Evolutionary conservation across 106 monocot genomes (phyloP), one percentile per base, ranked within the genome.

Genomic region (Allium cepa): DNA sequence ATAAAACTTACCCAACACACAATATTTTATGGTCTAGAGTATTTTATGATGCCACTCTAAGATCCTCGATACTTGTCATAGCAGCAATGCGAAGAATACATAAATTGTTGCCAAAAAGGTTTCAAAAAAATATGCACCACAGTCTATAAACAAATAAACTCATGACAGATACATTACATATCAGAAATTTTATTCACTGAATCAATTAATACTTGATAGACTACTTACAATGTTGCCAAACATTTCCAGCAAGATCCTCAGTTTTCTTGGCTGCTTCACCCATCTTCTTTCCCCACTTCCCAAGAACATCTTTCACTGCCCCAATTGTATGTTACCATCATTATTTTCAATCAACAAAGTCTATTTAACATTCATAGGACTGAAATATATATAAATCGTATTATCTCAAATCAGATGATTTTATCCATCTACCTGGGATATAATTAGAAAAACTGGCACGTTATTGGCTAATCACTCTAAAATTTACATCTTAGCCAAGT

Each of bases 191-290:
- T 36, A 36, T 36, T 36, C 36, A 36, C 4, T 5, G 3, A 5
- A 36, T 36, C 36, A 36, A 36, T 8, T 53, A 27, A 15, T 1
- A 22, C 1, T 22, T 22, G 22, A 22, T 55, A 55, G 53, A 55
- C 13, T 50, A 75, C 75, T 75, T 62, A 75, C 75, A 75, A 62
- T 75, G 75, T 50, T 75, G 75, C 75, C 75, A 75, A 50, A 75
- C 67, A 16, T 75, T 75, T 15, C 75, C 75, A 60, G 75, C 75
- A 17, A 75, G 47, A 75, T 75, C 75, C 62, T 75, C 75, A 2
- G 75, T 68, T 62, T 75, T 75, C 68, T 75, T 75, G 8, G 75
- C 75, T 14, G 75, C 68, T 61, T 75, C 75, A 17, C 75, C 75
- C 61, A 75, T 13, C 68, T 53, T 75, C 68, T 69, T 75, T 17